Percentiles rank a stretch among this genome's conserved stretches.
These are phyloP conservation scores for Saturnispora mendoncae DNA, from an alignment of 805 yeast genomes.

Conservation along the genomic window DNA sequence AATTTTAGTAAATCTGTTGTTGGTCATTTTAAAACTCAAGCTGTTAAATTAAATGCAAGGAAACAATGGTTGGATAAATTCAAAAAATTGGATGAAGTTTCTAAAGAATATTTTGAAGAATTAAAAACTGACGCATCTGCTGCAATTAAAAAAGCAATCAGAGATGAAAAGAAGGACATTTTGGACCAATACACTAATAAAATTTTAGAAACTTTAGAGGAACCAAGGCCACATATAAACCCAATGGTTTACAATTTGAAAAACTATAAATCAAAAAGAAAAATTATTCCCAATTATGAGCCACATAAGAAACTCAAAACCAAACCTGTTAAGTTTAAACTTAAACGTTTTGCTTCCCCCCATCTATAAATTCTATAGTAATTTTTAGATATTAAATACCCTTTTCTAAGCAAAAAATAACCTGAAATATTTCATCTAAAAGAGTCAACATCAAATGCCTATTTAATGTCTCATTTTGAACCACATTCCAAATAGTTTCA, in stretches of 20 bases:
- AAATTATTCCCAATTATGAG: no score
- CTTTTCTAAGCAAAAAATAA: constrained; percentile 27
- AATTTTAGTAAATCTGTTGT: not conserved
- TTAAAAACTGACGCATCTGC: not conserved
- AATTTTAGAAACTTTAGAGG: not conserved
- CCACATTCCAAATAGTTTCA: constrained; percentile 46
- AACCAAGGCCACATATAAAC: not conserved
- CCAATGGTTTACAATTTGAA: not conserved
- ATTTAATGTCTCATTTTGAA: constrained; percentile 68
- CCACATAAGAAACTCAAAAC: not conserved
- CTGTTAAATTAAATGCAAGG: not conserved
- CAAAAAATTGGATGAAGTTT: not conserved
- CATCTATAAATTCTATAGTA: not conserved
- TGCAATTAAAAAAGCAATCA: not conserved
- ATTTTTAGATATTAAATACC: not conserved
- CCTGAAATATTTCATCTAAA: constrained; percentile 47
- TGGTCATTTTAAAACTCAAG: not conserved
- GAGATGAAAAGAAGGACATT: no score
- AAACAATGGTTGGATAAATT: not conserved
- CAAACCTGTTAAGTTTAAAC: not conserved
- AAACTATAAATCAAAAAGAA: not conserved
- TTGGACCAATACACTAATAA: not conserved
- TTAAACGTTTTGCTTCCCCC: not conserved
- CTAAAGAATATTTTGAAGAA: not conserved
- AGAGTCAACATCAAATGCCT: constrained; percentile 51